A percentile compares a stretch with the other conserved stretches of the same genome.
Evolutionary conservation across 164 flowering plant species (phyloP).

Genomic region (Taxillus chinensis): DNA sequence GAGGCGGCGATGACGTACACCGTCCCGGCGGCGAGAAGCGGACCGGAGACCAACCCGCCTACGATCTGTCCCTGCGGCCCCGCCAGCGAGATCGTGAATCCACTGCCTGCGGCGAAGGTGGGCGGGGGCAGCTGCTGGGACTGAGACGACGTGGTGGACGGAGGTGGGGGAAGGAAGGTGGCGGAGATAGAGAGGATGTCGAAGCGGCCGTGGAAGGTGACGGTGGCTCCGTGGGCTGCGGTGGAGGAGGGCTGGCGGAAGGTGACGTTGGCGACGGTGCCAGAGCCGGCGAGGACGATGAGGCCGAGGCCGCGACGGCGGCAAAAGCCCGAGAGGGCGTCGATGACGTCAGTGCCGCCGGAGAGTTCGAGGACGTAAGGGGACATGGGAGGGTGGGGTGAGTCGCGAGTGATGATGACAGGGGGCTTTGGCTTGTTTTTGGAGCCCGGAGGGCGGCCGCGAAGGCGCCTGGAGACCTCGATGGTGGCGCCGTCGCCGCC

Average conservation of each 20-base stretch:
- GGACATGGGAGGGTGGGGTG: slow-evolving; percentile 38
- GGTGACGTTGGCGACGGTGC: slow-evolving; percentile 59
- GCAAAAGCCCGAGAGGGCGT: slow-evolving; percentile 31
- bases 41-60: slow-evolving; percentile 56
- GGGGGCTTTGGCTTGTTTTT: slow-evolving; percentile 70
- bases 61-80: slow-evolving; percentile 72
- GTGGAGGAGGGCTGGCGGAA: slow-evolving; percentile 55
- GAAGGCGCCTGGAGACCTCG: slow-evolving; percentile 44
- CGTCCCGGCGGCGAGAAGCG: slow-evolving; percentile 39
- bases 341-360: slow-evolving; percentile 44
- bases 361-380: slow-evolving; percentile 62
- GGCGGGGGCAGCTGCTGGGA: slow-evolving; percentile 3
- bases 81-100: slow-evolving; percentile 45
- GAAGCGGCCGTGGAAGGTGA: slow-evolving; percentile 65
- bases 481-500: slow-evolving; percentile 44
- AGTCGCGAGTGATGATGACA: slow-evolving; percentile 41
- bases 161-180: slow-evolving; percentile 29
- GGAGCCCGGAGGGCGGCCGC: slow-evolving; percentile 82
- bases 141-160: slow-evolving; percentile 7
- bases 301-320: slow-evolving; percentile 41
- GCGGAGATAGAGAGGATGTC: slow-evolving; percentile 69
- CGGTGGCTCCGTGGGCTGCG: slow-evolving; percentile 30
- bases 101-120: background rate
- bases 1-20: slow-evolving; percentile 48
- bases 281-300: slow-evolving; percentile 50